Evolutionary conservation across 495 filamentous ascomycete species (phyloP).

Genomic region (Daldinia childiae): DNA sequence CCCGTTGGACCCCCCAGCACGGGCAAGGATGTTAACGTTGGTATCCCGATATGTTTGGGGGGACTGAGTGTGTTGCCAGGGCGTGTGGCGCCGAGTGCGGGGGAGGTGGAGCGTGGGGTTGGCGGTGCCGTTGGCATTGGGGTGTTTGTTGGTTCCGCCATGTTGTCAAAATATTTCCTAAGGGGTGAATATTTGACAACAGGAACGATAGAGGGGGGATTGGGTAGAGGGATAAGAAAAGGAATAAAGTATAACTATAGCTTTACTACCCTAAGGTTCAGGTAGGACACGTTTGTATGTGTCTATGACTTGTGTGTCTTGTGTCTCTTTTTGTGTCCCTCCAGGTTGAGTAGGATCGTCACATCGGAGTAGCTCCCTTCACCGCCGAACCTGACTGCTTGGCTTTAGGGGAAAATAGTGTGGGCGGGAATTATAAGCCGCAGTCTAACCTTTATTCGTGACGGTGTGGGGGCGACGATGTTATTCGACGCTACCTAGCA

Average conservation of each 20-base stretch:
- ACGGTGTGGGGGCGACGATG: constrained; percentile 31
- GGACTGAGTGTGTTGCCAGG: constrained; percentile 29
- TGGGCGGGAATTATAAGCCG: constrained; percentile 37
- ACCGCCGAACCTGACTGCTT: constrained; percentile 42
- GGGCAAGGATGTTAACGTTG: constrained; percentile 30
- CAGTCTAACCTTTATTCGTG: constrained; percentile 35
- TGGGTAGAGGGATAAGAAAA: neutral
- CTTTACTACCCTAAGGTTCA: constrained; percentile 13
- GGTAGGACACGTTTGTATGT: constrained; percentile 16
- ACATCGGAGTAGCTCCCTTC: constrained; percentile 37
- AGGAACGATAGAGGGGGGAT: neutral
- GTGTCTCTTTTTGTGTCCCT: constrained; percentile 30
- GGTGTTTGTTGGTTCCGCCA: constrained; percentile 62
- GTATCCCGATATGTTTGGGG: constrained; percentile 30
- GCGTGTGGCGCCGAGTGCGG: constrained; percentile 43
- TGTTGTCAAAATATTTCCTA: constrained; percentile 25
- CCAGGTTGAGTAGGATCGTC: constrained; percentile 43
- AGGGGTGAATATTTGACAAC: constrained; percentile 6
- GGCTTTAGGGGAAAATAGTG: constrained; percentile 25
- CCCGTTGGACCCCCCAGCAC: constrained; percentile 27
- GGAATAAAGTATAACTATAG: constrained; percentile 2
- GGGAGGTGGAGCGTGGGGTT: constrained; percentile 56
- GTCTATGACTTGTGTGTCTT: constrained; percentile 10
- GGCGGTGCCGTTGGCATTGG: constrained; percentile 60
- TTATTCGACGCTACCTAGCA: constrained; percentile 37